A percentile compares a stretch with the other conserved stretches of the same genome.
Evolutionary conservation across 306 rosid genomes (phyloP).

Genomic region (Coriaria nepalensis): DNA sequence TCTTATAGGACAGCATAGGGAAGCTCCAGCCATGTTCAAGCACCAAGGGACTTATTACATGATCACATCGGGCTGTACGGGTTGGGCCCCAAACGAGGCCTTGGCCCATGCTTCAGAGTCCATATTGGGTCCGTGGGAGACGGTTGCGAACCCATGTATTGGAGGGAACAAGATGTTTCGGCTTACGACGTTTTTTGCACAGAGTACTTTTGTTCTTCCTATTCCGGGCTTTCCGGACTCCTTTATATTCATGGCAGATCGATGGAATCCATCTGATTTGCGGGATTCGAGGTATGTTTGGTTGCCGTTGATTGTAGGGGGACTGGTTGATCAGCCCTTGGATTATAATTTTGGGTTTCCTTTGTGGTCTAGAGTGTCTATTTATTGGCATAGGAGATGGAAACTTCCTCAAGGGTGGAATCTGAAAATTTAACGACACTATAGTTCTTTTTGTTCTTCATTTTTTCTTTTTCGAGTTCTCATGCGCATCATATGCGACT

Average conservation of each 20-base stretch:
- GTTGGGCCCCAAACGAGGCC: slow-evolving; percentile 98
- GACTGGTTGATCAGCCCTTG: slow-evolving; percentile 68
- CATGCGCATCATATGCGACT: no score
- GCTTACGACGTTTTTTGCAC: slow-evolving; percentile 76
- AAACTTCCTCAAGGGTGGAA: slow-evolving; percentile 68
- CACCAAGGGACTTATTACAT: slow-evolving; percentile 78
- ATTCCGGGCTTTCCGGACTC: slow-evolving; percentile 47
- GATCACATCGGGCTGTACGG: slow-evolving; percentile 96
- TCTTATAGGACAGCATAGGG: slow-evolving; percentile 84
- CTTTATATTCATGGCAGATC: slow-evolving; percentile 75
- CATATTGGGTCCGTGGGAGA: slow-evolving; percentile 87
- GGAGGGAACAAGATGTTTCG: slow-evolving; percentile 74
- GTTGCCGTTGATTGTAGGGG: slow-evolving; percentile 89
- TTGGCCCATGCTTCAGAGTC: slow-evolving; percentile 85
- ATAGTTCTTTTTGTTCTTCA: no score
- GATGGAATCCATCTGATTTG: slow-evolving; percentile 93
- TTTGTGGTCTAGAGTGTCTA: slow-evolving; percentile 87
- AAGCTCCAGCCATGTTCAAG: slow-evolving; percentile 97
- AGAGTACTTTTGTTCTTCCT: slow-evolving; percentile 80
- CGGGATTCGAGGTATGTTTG: slow-evolving; percentile 82
- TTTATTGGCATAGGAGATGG: slow-evolving; percentile 97
- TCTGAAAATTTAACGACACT: slow-evolving; percentile 12
- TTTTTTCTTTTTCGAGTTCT: no score
- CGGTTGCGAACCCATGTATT: slow-evolving; percentile 73
- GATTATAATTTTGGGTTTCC: slow-evolving; percentile 86